phyloP scores from a whole-genome alignment of 495 filamentous ascomycete species.

The Bryoglossum gracile region DNA sequence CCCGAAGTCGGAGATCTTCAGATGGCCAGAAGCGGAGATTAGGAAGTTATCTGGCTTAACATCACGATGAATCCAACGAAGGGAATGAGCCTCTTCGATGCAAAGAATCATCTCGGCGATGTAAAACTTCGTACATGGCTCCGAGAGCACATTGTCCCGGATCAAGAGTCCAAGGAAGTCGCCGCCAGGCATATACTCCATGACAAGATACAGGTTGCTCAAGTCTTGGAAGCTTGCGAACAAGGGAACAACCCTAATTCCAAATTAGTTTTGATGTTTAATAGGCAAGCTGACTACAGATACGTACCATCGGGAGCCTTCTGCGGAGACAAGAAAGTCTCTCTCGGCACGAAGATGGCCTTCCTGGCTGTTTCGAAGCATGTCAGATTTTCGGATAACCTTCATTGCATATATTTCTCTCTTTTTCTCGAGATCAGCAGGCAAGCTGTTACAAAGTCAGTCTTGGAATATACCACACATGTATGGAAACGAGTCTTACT shows the following conservation, averaged over 20 bases:
- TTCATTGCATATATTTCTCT: conserved; percentile 88
- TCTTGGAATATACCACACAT: no score
- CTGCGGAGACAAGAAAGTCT: conserved; percentile 82
- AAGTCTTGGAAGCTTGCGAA: conserved; percentile 84
- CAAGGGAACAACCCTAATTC: conserved; percentile 65
- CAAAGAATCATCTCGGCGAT: conserved; percentile 92
- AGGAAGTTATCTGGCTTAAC: conserved; percentile 97
- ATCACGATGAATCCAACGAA: conserved; percentile 88
- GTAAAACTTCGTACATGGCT: conserved; percentile 75
- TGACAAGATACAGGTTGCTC: conserved; percentile 78
- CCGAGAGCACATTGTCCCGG: conserved; percentile 69
- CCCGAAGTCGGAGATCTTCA: conserved; percentile 95
- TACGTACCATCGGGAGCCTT: conserved; percentile 66
- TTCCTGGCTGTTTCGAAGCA: conserved; percentile 86
- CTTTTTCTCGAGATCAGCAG: conserved; percentile 15
- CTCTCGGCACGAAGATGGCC: conserved; percentile 85
- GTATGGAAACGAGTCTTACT: conserved; percentile 1
- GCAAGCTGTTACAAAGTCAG: not conserved
- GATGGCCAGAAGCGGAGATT: conserved; percentile 76
- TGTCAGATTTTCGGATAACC: conserved; percentile 84
- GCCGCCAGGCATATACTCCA: conserved; percentile 96
- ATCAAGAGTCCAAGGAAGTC: conserved; percentile 85
- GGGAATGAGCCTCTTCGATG: conserved; percentile 82
- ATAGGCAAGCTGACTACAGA: not conserved
- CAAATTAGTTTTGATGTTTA: not conserved